Base-by-base conservation (phyloP, 768 basidiomycete genomes). In the Mycena polygramma region DNA sequence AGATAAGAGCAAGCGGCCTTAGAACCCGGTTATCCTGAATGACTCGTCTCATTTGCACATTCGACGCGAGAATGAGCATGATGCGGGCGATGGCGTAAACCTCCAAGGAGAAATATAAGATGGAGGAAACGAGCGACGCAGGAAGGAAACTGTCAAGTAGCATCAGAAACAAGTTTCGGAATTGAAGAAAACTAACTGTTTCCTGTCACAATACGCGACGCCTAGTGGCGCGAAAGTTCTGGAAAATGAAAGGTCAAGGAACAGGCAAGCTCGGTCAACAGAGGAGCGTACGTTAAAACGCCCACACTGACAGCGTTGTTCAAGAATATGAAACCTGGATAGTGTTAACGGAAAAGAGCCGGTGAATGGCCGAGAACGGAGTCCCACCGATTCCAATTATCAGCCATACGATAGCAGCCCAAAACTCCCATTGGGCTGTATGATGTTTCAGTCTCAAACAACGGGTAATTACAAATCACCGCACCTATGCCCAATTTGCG, bases 221-320 rank as follows among this genome's bases (percentile, higher is more conserved):
- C 63, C 66, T 1, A 79, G 73, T 22, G 71, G 69, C 49, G 36
- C 53, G 45, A 78, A 67, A 51, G 74, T 58, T 26, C 79, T 81
- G 69, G 2, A 57, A 63, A 57, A 19, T 19, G 46, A 9, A 41
- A 2, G 17, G 43, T 71, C 19, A 70, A n/a, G 3, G 13, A 41
- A 24, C 11, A 30, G 51, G 35, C 17, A 19, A 30, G 30, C 22
- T 41, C 37, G 49, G 26, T 52, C 24, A n/a, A 24, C 17, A 43
- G 48, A 45, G 15, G 36, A 52, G 76, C 79, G 11, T 59, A 84
- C 83, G 66, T 75, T 2, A 81, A 76, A 9, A 75, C 66, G 15
- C 86, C 86, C 1, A 78, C 77, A 54, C 75, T 79, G n/a, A 80
- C 77, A 17, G 82, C 83, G 66, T 82, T 83, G 59, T 80, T 79